phyloP scores from a whole-genome alignment of 768 basidiomycete genomes.

The Russula emetica region DNA sequence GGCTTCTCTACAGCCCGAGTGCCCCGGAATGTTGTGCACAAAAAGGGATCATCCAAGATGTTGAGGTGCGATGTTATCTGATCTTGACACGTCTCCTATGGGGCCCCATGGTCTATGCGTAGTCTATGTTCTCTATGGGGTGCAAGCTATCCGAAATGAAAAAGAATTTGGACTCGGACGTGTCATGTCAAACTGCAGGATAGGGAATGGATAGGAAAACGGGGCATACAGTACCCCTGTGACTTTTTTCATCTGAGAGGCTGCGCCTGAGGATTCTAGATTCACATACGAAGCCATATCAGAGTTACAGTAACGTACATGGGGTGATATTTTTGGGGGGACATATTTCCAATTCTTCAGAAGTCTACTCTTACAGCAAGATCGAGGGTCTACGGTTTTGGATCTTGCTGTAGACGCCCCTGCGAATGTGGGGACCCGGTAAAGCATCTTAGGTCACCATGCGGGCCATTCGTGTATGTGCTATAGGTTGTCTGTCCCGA shows the following conservation, averaged over 20 bases:
- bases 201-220: neutral
- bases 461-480: neutral
- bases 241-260: constrained; percentile 1
- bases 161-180: neutral
- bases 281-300: neutral
- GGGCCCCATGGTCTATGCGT: neutral
- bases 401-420: constrained; percentile 1
- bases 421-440: neutral
- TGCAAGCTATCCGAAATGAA: constrained; percentile 5
- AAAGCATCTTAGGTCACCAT: neutral
- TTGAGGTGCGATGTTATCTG: constrained; percentile 2
- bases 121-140: neutral
- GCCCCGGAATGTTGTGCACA: neutral
- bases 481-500: neutral
- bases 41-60: neutral
- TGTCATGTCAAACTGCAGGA: constrained; percentile 1
- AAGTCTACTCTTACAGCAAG: constrained; percentile 1
- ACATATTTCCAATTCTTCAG: constrained; percentile 15
- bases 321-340: no score
- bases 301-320: constrained; percentile 14
- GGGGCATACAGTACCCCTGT: constrained; percentile 11
- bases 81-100: constrained; percentile 4
- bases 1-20: neutral
- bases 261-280: neutral
- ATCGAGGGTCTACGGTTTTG: no score